Percentiles rank a stretch among this genome's conserved stretches.
Evolutionary conservation across 768 basidiomycete species (phyloP).

Genomic region (Lactarius akahatsu): DNA sequence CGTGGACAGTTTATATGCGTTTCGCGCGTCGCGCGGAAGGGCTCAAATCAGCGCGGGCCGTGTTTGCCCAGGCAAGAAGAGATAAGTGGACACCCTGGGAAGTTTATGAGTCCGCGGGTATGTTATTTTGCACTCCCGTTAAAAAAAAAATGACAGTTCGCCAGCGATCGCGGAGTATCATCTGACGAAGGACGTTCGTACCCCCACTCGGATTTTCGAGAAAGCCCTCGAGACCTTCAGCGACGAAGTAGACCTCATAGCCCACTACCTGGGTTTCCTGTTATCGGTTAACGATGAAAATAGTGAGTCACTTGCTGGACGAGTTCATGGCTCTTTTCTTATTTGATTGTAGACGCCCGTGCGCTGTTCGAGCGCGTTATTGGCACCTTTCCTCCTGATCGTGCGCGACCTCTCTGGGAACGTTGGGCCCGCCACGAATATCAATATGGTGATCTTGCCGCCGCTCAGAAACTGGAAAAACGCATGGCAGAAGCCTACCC

Average conservation of each 20-base stretch:
- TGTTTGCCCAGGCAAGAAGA: slow-evolving; percentile 83
- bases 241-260: slow-evolving; percentile 80
- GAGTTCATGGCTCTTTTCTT: slow-evolving; percentile 19
- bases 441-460: slow-evolving; percentile 88
- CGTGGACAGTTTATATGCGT: slow-evolving; percentile 90
- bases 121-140: slow-evolving; percentile 25
- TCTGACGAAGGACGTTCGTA: slow-evolving; percentile 69
- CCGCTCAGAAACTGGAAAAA: slow-evolving; percentile 84
- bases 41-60: slow-evolving; percentile 68
- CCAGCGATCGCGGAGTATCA: slow-evolving; percentile 95
- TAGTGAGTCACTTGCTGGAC: slow-evolving; percentile 50
- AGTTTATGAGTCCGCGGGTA: slow-evolving; percentile 90
- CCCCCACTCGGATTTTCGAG: slow-evolving; percentile 92
- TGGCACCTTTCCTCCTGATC: slow-evolving; percentile 69
- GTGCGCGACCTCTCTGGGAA: slow-evolving; percentile 88
- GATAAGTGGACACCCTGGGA: slow-evolving; percentile 83
- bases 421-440: slow-evolving; percentile 96
- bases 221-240: slow-evolving; percentile 83
- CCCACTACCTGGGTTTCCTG: slow-evolving; percentile 89
- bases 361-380: slow-evolving; percentile 93
- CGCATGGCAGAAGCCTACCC: slow-evolving; percentile 88
- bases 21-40: slow-evolving; percentile 88
- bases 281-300: slow-evolving; percentile 94
- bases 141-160: slow-evolving; percentile 19
- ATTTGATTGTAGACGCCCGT: slow-evolving; percentile 69